Base-by-base conservation (phyloP, 306 rosid genomes). In the Acmispon strigosus region DNA sequence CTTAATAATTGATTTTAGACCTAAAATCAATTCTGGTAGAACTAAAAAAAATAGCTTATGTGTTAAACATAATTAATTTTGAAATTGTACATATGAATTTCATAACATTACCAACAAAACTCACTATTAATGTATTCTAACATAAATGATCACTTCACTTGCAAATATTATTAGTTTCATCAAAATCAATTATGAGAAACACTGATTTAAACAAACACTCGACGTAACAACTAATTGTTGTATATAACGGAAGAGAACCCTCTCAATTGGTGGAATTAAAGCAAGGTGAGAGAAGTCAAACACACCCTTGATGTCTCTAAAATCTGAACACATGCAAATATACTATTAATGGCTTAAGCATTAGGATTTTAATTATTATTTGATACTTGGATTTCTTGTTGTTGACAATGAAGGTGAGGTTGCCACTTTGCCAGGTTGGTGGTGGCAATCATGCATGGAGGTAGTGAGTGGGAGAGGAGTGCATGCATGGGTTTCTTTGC, bases 391-490 rank as follows among this genome's bases (percentile, higher is more conserved):
- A 8, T 36, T 62, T 37, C 6, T 11, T 48, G 79, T 54, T 22
- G 70, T 64, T 74, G 53, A 64, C 53, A 57, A 58, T 57, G 59
- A 58, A 75, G 60, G 76, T 17, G 55, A 41, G 74, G 74, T 70
- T 27, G 89, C 37, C 62, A 75, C 39, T 37, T 22, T 63, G 78
- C 17, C 10, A 69, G 59, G 74, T 78, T 64, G 82, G 84, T 80
- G 70, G 52, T 73, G 57, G 56, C 48, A 62, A 83, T 78, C 34
- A 75, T 77, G 72, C 85, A 78, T 64, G 42, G 42, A 43, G 19
- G 73, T 42, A 47, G 24, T 66, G 61, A 50, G 81, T 76, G 76
- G 66, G 13, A 55, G 49, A 41, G 64, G 47, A 56, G 65, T 66
- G 77, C 77, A 76, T 2, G 9, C 39, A 0, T 54, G 18, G 18